A percentile compares a stretch with the other conserved stretches of the same genome.
Evolutionary conservation across 208 protist genomes (phyloP).

Genomic region (Acanthamoeba rhysodes): DNA sequence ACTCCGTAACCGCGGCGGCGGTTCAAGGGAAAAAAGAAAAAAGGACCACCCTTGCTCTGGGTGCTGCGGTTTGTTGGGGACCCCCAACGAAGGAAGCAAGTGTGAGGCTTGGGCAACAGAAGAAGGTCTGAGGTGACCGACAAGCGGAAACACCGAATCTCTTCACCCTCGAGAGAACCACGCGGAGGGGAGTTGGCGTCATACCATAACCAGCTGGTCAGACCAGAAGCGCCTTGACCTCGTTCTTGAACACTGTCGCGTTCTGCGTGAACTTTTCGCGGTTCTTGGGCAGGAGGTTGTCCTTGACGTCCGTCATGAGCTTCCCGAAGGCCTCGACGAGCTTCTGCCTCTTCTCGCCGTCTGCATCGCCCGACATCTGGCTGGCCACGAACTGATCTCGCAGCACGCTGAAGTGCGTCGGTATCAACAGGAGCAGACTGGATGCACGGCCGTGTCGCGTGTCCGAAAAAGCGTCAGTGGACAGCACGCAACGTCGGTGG

Average conservation of each 20-base stretch:
- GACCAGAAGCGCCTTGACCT: constrained; percentile 83
- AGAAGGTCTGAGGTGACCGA: too few relatives aligned
- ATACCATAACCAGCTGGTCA: not conserved
- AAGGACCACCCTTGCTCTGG: too few relatives aligned
- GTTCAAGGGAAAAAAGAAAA: too few relatives aligned
- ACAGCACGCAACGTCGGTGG: not conserved
- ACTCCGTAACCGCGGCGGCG: too few relatives aligned
- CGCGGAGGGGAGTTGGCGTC: too few relatives aligned
- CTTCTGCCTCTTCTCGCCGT: constrained; percentile 80
- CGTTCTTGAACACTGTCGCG: constrained; percentile 85
- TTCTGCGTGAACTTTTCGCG: constrained; percentile 90
- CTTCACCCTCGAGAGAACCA: too few relatives aligned
- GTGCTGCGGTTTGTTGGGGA: too few relatives aligned
- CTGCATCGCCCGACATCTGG: not conserved
- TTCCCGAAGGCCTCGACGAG: constrained; percentile 84
- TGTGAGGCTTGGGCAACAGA: too few relatives aligned
- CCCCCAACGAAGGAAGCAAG: too few relatives aligned
- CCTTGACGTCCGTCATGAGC: constrained; percentile 88
- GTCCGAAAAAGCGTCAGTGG: not conserved
- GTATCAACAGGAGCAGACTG: constrained; percentile 50
- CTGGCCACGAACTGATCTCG: not conserved
- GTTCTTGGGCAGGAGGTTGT: constrained; percentile 88
- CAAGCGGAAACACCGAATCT: too few relatives aligned
- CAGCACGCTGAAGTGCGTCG: constrained; percentile 44
- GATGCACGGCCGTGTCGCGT: not conserved